Base-by-base conservation (phyloP, 1,284 basidiomycete genomes). In the Laetiporus sulphureus region DNA sequence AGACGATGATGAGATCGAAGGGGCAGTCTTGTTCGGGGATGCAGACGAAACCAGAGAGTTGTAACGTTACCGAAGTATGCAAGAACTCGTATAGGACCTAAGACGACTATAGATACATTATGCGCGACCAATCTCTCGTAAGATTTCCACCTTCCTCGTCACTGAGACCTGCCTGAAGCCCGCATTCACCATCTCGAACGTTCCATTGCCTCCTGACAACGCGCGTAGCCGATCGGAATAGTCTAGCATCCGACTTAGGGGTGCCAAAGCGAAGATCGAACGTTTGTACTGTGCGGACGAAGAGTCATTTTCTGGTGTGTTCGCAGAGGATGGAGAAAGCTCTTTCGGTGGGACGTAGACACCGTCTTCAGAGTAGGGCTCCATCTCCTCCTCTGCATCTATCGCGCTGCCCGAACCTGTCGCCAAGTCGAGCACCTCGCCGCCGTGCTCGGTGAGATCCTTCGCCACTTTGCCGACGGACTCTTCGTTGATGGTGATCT, bases 221-320 rank as follows among this genome's bases (percentile, higher is more conserved):
- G 91, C 83, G 13, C 91, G 77, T 38, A 93, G 60, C 20, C 88
- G 72, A 38, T 70, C 81, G 16, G 84, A 83, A 56, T 89, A 93
- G 57, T 90, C 81, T 20, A 93, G 68, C 73, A 91, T 80, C 52
- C 73, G 75, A 49, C 81, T 84, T 19, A 93, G 69, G 3, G 90
- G 91, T 7, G 84, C 87, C 20, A 80, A 53, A 3, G 85, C 83
- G 46, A 77, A 63, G 16, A 91, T 65, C n/a, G 76, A 71, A 19
- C 79, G 73, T 54, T 75, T 81, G 42, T 71, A 59, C 40, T 65
- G 65, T 1, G 64, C 49, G 12, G 57, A 49, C 20, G 58, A 58
- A 42, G 57, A 44, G 3, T 54, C 51, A 16, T 57, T 58, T 42
- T 54, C 50, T 5, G 57, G 52, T 15, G 63, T 53, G n/a, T 66